These are phyloP conservation scores for Tranzscheliella williamsii DNA, from an alignment of 1,284 basidiomycete species.

Conservation along the genomic window DNA sequence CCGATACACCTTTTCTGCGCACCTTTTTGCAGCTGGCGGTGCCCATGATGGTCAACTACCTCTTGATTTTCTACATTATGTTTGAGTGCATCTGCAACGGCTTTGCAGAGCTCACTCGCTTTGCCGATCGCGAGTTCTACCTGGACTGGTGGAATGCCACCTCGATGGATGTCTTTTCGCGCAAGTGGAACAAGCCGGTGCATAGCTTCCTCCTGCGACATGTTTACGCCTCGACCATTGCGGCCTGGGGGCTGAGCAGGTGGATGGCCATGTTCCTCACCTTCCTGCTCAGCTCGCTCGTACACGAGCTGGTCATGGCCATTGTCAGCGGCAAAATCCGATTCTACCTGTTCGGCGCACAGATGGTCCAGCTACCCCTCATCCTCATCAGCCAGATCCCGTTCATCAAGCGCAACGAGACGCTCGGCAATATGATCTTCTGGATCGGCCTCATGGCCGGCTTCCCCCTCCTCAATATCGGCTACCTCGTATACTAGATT, in stretches of 20 bases:
- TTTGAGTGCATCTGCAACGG: conserved; percentile 84
- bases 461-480: conserved; percentile 88
- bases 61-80: conserved; percentile 61
- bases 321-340: conserved; percentile 62
- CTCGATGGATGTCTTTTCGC: conserved; percentile 85
- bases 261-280: conserved; percentile 84
- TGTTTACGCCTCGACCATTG: conserved; percentile 83
- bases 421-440: conserved; percentile 71
- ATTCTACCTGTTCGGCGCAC: conserved; percentile 60
- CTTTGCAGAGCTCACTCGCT: conserved; percentile 76
- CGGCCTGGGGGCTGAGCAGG: conserved; percentile 74
- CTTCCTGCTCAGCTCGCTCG: conserved; percentile 69
- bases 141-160: conserved; percentile 98
- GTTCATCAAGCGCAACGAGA: conserved; percentile 44
- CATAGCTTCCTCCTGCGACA: conserved; percentile 90
- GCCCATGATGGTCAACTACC: conserved; percentile 79
- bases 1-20: conserved; percentile 52
- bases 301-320: conserved; percentile 95
- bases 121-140: conserved; percentile 95
- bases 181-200: conserved; percentile 65
- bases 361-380: conserved; percentile 89
- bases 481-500: conserved; percentile 63
- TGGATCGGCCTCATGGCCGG: conserved; percentile 83
- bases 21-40: conserved; percentile 79
- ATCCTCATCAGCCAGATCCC: conserved; percentile 74